phyloP scores from a whole-genome alignment of 148 eudicot species.

The Rhododendron ovatum region DNA sequence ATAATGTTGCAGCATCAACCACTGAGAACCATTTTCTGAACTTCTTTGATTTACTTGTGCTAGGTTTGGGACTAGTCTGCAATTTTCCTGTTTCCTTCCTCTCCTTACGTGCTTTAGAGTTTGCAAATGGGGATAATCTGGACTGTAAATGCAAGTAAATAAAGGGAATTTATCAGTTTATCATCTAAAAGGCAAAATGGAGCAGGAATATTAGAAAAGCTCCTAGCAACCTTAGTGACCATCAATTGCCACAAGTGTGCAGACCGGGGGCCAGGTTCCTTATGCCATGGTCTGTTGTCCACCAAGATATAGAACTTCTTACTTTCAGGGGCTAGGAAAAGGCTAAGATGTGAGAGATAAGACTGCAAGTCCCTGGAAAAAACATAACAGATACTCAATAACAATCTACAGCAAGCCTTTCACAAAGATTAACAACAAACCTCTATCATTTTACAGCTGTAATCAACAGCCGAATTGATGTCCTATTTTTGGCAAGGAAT shows the following conservation, averaged over 20 bases:
- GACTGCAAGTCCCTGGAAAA: conserved; percentile 87
- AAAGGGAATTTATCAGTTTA: conserved; percentile 3
- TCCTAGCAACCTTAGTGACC: conserved; percentile 83
- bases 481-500: neutral
- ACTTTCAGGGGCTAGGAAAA: conserved; percentile 76
- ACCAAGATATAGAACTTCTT: conserved; percentile 79
- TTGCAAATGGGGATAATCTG: conserved; percentile 95
- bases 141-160: conserved; percentile 47
- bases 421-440: neutral
- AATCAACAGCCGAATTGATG: neutral
- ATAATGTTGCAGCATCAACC: conserved; percentile 67
- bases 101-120: conserved; percentile 59
- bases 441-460: neutral
- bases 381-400: neutral
- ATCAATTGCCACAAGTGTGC: conserved; percentile 97
- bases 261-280: conserved; percentile 71
- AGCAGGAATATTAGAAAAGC: conserved; percentile 7
- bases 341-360: conserved; percentile 84
- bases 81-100: conserved; percentile 40
- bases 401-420: neutral
- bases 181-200: neutral
- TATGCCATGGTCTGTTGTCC: conserved; percentile 93
- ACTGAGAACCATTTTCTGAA: conserved; percentile 66
- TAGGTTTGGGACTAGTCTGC: conserved; percentile 28
- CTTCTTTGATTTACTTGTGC: conserved; percentile 35